A percentile compares a stretch with the other conserved stretches of the same genome.
Conservation (phyloP, 2,329 filamentous ascomycete genomes). For the Ceratocystis harringtonii region DNA sequence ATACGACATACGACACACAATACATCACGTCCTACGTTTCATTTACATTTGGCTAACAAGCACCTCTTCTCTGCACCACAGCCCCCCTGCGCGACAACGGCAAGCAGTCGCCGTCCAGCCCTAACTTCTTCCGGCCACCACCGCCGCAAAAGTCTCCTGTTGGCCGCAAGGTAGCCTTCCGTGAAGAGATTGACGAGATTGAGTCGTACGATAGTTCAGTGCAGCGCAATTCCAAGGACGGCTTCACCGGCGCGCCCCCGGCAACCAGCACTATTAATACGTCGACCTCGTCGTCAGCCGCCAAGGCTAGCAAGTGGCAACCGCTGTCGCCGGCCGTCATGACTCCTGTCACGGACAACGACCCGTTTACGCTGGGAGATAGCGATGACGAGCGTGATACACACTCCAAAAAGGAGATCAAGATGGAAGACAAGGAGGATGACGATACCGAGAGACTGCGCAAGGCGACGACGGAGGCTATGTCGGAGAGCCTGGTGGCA, state of each 20-base stretch:
- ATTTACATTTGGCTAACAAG: conserved; percentile 21
- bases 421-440: conserved; percentile 39
- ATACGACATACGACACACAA: background rate
- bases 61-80: conserved; percentile 20
- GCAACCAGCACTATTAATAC: conserved; percentile 17
- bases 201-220: conserved; percentile 51
- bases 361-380: conserved; percentile 91
- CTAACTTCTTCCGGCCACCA: conserved; percentile 57
- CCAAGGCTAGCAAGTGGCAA: conserved; percentile 90
- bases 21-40: background rate
- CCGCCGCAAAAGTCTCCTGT: conserved; percentile 39
- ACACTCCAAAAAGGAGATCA: conserved; percentile 25
- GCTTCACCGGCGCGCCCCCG: conserved; percentile 11
- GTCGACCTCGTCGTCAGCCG: conserved; percentile 27
- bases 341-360: conserved; percentile 47
- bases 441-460: conserved; percentile 48
- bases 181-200: conserved; percentile 61
- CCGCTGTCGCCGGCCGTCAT: conserved; percentile 65
- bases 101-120: conserved; percentile 52
- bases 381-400: conserved; percentile 78
- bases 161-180: conserved; percentile 42
- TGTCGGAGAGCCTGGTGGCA: conserved; percentile 40
- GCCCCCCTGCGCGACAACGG: conserved; percentile 36
- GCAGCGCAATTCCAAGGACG: conserved; percentile 38
- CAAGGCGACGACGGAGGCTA: conserved; percentile 48